Percentiles rank a stretch among this genome's conserved stretches.
phyloP scores from a whole-genome alignment of 2,329 filamentous ascomycete species.

The Ceratocystis huliohia region DNA sequence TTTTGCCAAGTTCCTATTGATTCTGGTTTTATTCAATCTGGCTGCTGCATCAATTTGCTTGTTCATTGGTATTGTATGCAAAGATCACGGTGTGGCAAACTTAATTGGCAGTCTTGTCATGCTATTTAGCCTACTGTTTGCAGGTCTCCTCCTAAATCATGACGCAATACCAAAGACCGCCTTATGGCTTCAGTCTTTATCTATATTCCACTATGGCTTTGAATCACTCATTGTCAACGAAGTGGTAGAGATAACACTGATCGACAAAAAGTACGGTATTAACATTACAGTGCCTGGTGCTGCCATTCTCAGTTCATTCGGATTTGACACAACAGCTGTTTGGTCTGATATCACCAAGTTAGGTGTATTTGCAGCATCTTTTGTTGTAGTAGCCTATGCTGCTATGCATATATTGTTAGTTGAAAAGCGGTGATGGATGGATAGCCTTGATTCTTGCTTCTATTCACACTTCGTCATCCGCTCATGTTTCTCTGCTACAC shows the following conservation, averaged over 20 bases:
- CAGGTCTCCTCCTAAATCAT: slow-evolving; percentile 85
- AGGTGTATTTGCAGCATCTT: slow-evolving; percentile 66
- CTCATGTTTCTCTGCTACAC: neutral
- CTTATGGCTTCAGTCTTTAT: slow-evolving; percentile 81
- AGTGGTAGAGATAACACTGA: slow-evolving; percentile 74
- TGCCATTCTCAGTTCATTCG: slow-evolving; percentile 86
- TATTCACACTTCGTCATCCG: neutral
- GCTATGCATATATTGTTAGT: slow-evolving; percentile 91
- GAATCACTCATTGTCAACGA: slow-evolving; percentile 33
- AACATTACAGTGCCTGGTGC: slow-evolving; percentile 94
- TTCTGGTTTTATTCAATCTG: slow-evolving; percentile 89
- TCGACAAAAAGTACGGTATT: slow-evolving; percentile 90
- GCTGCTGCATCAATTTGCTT: slow-evolving; percentile 87
- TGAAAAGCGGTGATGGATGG: slow-evolving; percentile 47
- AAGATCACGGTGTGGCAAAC: slow-evolving; percentile 81
- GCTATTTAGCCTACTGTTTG: slow-evolving; percentile 92
- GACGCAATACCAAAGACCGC: slow-evolving; percentile 78
- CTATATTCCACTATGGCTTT: slow-evolving; percentile 53
- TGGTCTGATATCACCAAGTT: slow-evolving; percentile 77
- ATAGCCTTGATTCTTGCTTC: neutral
- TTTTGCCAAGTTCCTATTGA: slow-evolving; percentile 83
- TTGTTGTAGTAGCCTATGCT: slow-evolving; percentile 74
- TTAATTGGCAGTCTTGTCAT: slow-evolving; percentile 90
- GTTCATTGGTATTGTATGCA: slow-evolving; percentile 92
- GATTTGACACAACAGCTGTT: slow-evolving; percentile 75